A percentile compares a stretch with the other conserved stretches of the same genome.
Conservation (phyloP, 2,329 filamentous ascomycete genomes). For the Cercospora berteroae region DNA sequence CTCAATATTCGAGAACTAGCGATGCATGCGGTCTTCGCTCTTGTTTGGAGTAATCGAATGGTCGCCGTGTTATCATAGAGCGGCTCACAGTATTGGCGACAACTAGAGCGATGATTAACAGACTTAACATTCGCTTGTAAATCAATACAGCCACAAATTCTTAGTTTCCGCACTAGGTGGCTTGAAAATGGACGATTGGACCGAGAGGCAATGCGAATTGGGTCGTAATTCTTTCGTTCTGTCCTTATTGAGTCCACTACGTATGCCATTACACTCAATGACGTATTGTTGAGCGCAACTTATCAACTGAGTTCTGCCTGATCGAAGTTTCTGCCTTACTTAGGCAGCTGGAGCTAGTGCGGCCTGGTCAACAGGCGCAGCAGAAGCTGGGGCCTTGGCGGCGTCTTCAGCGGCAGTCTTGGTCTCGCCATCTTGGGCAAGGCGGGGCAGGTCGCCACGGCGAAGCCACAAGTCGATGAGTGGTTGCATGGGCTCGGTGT, state of each 20-base stretch:
- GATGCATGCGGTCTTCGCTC: too few species aligned
- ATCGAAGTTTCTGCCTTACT: neutral
- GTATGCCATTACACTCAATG: neutral
- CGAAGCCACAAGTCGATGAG: conserved; percentile 88
- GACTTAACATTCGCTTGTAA: neutral
- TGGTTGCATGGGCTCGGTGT: conserved; percentile 94
- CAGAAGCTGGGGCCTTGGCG: conserved; percentile 11
- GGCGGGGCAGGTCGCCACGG: conserved; percentile 74
- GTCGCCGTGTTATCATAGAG: neutral
- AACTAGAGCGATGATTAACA: neutral
- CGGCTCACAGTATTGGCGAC: neutral
- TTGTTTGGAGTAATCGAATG: neutral
- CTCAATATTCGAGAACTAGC: too few species aligned
- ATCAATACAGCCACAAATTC: neutral
- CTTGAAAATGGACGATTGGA: neutral
- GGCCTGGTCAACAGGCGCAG: conserved; percentile 1
- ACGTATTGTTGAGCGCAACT: neutral
- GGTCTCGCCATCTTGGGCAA: conserved; percentile 5
- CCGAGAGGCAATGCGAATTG: neutral
- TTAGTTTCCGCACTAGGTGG: neutral
- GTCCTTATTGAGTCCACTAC: neutral
- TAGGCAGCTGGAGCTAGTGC: conserved; percentile 10
- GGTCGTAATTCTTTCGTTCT: neutral
- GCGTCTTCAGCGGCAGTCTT: conserved; percentile 13
- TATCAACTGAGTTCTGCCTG: neutral